phyloP scores from a whole-genome alignment of 106 monocot species.

The Gastrodia elata region DNA sequence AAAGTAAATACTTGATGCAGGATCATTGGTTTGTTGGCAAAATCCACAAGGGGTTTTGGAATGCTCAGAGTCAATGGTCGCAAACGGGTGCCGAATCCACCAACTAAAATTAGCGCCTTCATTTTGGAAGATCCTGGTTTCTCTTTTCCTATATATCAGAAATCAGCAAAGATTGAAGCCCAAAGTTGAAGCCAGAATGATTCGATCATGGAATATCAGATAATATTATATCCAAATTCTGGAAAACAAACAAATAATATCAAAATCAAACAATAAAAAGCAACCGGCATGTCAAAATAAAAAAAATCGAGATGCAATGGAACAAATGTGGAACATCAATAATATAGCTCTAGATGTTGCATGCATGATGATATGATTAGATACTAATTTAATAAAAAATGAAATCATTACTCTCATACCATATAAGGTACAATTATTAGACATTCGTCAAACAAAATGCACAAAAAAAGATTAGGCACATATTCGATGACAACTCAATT shows the following conservation, averaged over 20 bases:
- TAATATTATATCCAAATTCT: too few relatives aligned
- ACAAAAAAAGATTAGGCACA: background rate
- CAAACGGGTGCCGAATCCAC: slow-evolving; percentile 65
- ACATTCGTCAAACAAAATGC: background rate
- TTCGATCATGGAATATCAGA: too few relatives aligned
- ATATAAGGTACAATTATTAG: background rate
- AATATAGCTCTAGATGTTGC: background rate
- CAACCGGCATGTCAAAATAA: background rate
- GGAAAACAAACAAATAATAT: background rate
- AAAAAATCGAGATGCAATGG: background rate
- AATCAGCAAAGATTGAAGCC: too few relatives aligned
- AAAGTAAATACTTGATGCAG: slow-evolving; percentile 50
- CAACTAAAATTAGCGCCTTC: slow-evolving; percentile 61
- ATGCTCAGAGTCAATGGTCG: slow-evolving; percentile 54
- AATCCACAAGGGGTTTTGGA: slow-evolving; percentile 59
- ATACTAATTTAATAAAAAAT: too few relatives aligned
- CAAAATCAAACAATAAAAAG: background rate
- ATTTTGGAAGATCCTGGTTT: slow-evolving; percentile 13
- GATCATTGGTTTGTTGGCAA: slow-evolving; percentile 67
- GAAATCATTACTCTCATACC: background rate
- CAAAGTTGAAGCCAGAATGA: too few relatives aligned
- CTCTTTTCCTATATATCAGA: background rate
- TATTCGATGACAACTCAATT: too few relatives aligned
- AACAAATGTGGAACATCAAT: background rate
- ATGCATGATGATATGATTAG: too few relatives aligned